Evolutionary conservation across 148 eudicot genomes (phyloP).

Genomic region (Rheum nobile): DNA sequence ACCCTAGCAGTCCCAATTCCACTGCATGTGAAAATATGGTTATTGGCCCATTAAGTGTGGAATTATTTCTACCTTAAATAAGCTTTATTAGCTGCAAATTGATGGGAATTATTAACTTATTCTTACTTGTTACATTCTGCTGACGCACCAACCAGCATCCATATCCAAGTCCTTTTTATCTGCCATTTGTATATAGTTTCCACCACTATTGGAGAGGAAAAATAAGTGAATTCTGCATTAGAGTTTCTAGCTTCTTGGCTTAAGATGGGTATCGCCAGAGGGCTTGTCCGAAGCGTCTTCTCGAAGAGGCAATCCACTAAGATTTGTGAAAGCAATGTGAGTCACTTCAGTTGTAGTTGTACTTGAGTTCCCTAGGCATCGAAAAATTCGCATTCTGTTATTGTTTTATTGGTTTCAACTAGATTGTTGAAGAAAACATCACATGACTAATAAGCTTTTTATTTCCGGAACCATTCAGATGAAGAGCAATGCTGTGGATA

Average conservation of each 20-base stretch:
- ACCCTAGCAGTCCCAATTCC: constrained; percentile 8
- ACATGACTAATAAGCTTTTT: not conserved
- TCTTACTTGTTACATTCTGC: constrained; percentile 6
- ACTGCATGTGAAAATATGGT: not conserved
- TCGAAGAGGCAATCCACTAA: constrained; percentile 39
- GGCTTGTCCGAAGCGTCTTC: constrained; percentile 73
- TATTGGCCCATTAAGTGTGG: not conserved
- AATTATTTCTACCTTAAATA: not conserved
- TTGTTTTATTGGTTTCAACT: not conserved
- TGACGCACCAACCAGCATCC: constrained; percentile 6
- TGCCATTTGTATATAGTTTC: not conserved
- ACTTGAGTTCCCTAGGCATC: not conserved
- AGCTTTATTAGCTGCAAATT: constrained; percentile 9
- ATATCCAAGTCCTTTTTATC: not conserved
- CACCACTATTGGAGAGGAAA: constrained; percentile 7
- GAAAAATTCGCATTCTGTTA: not conserved
- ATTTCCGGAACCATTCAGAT: constrained; percentile 13
- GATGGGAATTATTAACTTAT: constrained; percentile 3
- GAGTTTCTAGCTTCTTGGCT: not conserved
- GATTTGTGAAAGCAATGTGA: constrained; percentile 39
- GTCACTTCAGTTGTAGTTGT: constrained; percentile 16
- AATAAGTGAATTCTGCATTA: constrained; percentile 14
- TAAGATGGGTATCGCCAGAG: constrained; percentile 66
- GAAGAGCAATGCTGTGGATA: constrained; percentile 21
- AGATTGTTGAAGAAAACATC: not conserved